Conservation (phyloP, 1,284 basidiomycete species). For the Trichosporon sp. region DNA sequence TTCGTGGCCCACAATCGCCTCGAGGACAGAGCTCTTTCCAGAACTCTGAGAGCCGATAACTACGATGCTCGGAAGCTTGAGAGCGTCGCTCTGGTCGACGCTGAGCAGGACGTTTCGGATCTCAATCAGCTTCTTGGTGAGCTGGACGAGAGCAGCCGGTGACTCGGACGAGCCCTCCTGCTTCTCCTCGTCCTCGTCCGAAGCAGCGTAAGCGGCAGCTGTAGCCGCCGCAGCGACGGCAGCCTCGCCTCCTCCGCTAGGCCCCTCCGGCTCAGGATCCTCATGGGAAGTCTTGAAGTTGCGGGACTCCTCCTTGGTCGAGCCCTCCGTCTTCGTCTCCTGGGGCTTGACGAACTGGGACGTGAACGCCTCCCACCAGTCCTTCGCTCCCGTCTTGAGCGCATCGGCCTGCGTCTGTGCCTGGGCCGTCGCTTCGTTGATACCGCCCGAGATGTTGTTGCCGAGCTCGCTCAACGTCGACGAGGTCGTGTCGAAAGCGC, state of each 20-base stretch:
- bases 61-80: conserved; percentile 94
- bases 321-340: not conserved
- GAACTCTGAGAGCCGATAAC: conserved; percentile 98
- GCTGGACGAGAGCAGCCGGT: conserved; percentile 63
- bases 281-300: conserved; percentile 11
- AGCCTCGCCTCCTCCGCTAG: conserved; percentile 18
- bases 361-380: conserved; percentile 43
- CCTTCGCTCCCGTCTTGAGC: conserved; percentile 32
- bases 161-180: conserved; percentile 14
- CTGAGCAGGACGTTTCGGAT: conserved; percentile 88
- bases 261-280: conserved; percentile 28
- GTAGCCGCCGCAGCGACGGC: conserved; percentile 20
- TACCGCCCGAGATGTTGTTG: conserved; percentile 10
- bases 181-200: conserved; percentile 11
- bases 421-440: conserved; percentile 21
- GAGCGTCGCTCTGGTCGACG: conserved; percentile 89
- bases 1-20: conserved; percentile 96
- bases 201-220: conserved; percentile 17
- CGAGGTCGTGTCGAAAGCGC: conserved; percentile 26
- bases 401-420: conserved; percentile 31
- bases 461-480: conserved; percentile 23
- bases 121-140: conserved; percentile 94
- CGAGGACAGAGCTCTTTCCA: conserved; percentile 94
- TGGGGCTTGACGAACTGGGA: conserved; percentile 22
- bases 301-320: conserved; percentile 8